Base-by-base conservation (phyloP, 345 rosid species). In the Citrus maxima region DNA sequence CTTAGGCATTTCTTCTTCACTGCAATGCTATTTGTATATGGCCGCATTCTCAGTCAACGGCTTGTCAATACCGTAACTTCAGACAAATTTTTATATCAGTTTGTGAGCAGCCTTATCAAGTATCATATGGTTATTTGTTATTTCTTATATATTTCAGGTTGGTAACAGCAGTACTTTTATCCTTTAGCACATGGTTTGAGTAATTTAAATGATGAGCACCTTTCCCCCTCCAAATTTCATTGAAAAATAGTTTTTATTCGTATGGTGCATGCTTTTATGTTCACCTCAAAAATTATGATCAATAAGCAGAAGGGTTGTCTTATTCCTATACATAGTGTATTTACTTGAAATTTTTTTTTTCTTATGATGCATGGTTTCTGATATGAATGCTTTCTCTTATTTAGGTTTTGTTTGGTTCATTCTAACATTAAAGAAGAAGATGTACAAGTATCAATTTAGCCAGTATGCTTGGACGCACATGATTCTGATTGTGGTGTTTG, bases 371-470 rank as follows among this genome's bases (percentile, higher is more conserved):
- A 38, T 64, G 35, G 46, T 40, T 49, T 37, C 78, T 64, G 59
- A 73, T 68, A n/a, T 28, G 28, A 35, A 51, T 24, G 35, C 51
- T 34, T 9, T 42, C 10, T 67, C 38, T 42, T 49, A n/a, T 55
- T 77, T 87, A 96, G 99, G 99, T 80, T 96, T 96, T 82, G 90
- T 96, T 88, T 96, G 99, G 99, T 96, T 96, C 89, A 96, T 96
- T 83, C 92, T 96, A 73, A 87, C 99, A 24, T 80, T 96, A 64
- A 96, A 96, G 86, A 96, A 93, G 97, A 91, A 90, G 92, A 90
- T 94, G 97, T 96, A 96, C 90, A 94, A 96, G 93, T 96, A 96
- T 93, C 99, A 96, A 86, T 96, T 96, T 91, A 91, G 98, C 83
- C 99, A 96, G 80, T 94, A 90, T 79, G 98, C 99, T 46, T 96